Percentiles rank a stretch among this genome's conserved stretches.
phyloP scores from a whole-genome alignment of 768 basidiomycete genomes.

The Phlebiopsis gigantea region DNA sequence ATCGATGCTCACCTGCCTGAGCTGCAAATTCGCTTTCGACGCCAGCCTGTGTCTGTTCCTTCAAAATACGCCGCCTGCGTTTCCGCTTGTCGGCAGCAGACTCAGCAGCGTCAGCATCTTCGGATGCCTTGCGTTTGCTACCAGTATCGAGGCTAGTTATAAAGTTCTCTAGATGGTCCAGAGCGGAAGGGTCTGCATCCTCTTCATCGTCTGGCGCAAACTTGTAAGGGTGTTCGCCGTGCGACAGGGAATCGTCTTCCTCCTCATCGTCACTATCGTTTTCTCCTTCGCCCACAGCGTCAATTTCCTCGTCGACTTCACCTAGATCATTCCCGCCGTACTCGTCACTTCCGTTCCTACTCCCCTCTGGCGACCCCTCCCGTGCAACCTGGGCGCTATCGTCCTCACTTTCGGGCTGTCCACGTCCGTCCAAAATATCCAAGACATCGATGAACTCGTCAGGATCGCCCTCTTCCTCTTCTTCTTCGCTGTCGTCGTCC shows the following conservation, averaged over 20 bases:
- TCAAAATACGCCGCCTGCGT: constrained; percentile 56
- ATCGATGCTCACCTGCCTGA: constrained; percentile 35
- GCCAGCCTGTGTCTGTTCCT: constrained; percentile 74
- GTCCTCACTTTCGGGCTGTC: constrained; percentile 33
- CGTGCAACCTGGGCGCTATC: constrained; percentile 37
- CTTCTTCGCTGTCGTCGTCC: constrained; percentile 35
- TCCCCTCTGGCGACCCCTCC: no score
- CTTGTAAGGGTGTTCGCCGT: constrained; percentile 7
- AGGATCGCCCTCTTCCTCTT: constrained; percentile 34
- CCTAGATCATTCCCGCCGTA: neutral
- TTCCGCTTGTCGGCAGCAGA: constrained; percentile 21
- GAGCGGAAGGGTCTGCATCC: constrained; percentile 49
- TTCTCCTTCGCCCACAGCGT: constrained; percentile 19
- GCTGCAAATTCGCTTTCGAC: constrained; percentile 78
- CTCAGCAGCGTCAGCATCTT: constrained; percentile 29
- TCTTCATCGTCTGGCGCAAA: constrained; percentile 31
- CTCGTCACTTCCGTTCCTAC: no score
- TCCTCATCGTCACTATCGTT: constrained; percentile 36
- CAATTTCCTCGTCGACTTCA: constrained; percentile 20
- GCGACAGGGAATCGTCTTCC: constrained; percentile 27
- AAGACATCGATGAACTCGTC: constrained; percentile 60
- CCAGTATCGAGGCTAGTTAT: constrained; percentile 62
- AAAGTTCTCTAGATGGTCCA: constrained; percentile 68
- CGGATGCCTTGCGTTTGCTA: constrained; percentile 68
- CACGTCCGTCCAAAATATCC: constrained; percentile 63